Conservation (phyloP, 108 stramenopile species). For the Fragilariopsis cylindrus region DNA sequence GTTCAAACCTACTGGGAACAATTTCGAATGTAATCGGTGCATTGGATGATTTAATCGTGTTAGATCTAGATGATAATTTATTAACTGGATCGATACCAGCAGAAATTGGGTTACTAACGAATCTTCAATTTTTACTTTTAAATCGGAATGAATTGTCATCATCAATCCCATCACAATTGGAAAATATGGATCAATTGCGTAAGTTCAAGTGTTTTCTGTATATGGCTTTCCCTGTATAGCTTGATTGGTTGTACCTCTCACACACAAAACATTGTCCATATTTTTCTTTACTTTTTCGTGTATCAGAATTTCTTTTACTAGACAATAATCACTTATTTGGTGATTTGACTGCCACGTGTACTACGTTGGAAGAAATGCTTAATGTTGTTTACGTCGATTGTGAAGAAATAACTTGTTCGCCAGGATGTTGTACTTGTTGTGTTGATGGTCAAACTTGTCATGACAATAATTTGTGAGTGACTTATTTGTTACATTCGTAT, state of each 20-base stretch:
- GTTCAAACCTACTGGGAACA: slow-evolving; percentile 34
- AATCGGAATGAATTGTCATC: slow-evolving; percentile 35
- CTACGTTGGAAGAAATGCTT: not conserved
- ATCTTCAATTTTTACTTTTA: slow-evolving; percentile 40
- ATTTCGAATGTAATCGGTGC: slow-evolving; percentile 36
- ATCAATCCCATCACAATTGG: slow-evolving; percentile 26
- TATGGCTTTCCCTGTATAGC: not conserved
- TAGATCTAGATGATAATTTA: slow-evolving; percentile 43
- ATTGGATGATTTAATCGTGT: slow-evolving; percentile 20
- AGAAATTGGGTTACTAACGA: slow-evolving; percentile 30
- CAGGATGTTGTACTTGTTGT: slow-evolving; percentile 37
- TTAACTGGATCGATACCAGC: slow-evolving; percentile 32
- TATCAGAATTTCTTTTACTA: slow-evolving; percentile 29
- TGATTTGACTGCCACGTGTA: slow-evolving; percentile 12
- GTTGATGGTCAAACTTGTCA: slow-evolving; percentile 19
- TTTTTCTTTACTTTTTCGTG: slow-evolving; percentile 2
- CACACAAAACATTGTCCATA: not conserved
- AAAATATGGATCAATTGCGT: slow-evolving; percentile 26
- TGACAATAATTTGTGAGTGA: slow-evolving; percentile 10
- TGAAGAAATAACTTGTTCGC: slow-evolving; percentile 16
- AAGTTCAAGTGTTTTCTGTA: not conserved
- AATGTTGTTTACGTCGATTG: slow-evolving; percentile 28
- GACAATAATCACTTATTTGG: slow-evolving; percentile 34
- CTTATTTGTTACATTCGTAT: too few relatives aligned
- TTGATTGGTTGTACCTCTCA: too few relatives aligned